Percentiles rank a stretch among this genome's conserved stretches.
Evolutionary conservation across 768 basidiomycete genomes (phyloP).

Genomic region (Termitomyces sp.): DNA sequence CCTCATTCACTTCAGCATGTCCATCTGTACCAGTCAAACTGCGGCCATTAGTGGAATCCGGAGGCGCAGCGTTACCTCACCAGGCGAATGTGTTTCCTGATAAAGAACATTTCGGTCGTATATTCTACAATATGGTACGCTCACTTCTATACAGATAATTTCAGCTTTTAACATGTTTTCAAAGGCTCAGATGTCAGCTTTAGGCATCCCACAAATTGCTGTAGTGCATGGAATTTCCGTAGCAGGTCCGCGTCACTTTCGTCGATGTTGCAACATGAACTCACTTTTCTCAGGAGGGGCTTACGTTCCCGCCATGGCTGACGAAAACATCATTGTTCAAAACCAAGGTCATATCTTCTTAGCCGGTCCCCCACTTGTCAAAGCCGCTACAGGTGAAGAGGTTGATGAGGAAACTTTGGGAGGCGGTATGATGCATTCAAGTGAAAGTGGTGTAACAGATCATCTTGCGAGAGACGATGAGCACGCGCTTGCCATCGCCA

Average conservation of each 20-base stretch:
- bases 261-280: background rate
- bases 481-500: constrained; percentile 76
- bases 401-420: constrained; percentile 92
- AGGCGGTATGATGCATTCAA: constrained; percentile 87
- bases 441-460: constrained; percentile 87
- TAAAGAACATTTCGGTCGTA: constrained; percentile 91
- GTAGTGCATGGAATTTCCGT: constrained; percentile 94
- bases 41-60: constrained; percentile 70
- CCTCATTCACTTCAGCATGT: background rate
- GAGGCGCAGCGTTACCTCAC: constrained; percentile 87
- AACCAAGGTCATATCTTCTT: constrained; percentile 94
- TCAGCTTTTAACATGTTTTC: background rate
- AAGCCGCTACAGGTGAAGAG: constrained; percentile 90
- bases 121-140: constrained; percentile 93
- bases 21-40: background rate
- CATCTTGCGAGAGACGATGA: constrained; percentile 83
- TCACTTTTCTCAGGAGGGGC: constrained; percentile 58
- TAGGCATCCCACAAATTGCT: constrained; percentile 88
- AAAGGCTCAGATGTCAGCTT: constrained; percentile 88
- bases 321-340: constrained; percentile 86
- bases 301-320: constrained; percentile 95
- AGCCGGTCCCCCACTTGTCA: constrained; percentile 91
- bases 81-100: constrained; percentile 96
- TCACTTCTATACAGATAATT: background rate
- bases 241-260: constrained; percentile 45